Evolutionary conservation across 805 yeast species (phyloP).

Genomic region (Kazachstania africana): DNA sequence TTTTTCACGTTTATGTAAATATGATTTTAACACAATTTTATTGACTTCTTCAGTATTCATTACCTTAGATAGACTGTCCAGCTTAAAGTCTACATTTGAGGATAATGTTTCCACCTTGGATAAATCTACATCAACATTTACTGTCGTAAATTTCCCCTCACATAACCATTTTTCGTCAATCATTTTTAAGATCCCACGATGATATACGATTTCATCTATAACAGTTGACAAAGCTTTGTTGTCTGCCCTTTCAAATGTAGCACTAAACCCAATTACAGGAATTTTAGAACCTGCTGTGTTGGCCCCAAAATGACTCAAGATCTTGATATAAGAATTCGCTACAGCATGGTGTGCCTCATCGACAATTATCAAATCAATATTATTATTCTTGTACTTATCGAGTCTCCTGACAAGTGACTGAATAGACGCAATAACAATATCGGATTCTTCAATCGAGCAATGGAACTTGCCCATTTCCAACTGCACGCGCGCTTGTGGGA

Average conservation of each 20-base stretch:
- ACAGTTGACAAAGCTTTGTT: constrained; percentile 42
- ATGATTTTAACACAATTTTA: constrained; percentile 41
- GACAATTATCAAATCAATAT: constrained; percentile 56
- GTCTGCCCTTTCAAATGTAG: constrained; percentile 76
- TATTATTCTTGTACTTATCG: constrained; percentile 39
- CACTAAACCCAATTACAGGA: constrained; percentile 74
- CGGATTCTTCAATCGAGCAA: constrained; percentile 29
- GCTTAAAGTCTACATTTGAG: constrained; percentile 45
- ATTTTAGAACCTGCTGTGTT: constrained; percentile 30
- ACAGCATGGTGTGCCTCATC: constrained; percentile 94
- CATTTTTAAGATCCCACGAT: constrained; percentile 54
- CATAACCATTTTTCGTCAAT: constrained; percentile 57
- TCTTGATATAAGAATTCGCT: constrained; percentile 49
- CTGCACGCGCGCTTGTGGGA: constrained; percentile 43
- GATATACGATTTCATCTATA: constrained; percentile 66
- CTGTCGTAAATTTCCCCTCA: constrained; percentile 53
- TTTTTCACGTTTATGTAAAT: constrained; percentile 33
- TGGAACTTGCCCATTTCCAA: constrained; percentile 56
- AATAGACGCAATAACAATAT: constrained; percentile 69
- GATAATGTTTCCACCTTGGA: constrained; percentile 22
- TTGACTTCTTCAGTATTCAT: constrained; percentile 47
- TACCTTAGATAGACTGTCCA: constrained; percentile 37
- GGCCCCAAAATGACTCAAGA: constrained; percentile 50
- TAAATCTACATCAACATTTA: constrained; percentile 38
- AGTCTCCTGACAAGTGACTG: constrained; percentile 47